A percentile compares a stretch with the other conserved stretches of the same genome.
Conservation (phyloP, 2,329 filamentous ascomycete species). For the Paracamarosporium sp. region DNA sequence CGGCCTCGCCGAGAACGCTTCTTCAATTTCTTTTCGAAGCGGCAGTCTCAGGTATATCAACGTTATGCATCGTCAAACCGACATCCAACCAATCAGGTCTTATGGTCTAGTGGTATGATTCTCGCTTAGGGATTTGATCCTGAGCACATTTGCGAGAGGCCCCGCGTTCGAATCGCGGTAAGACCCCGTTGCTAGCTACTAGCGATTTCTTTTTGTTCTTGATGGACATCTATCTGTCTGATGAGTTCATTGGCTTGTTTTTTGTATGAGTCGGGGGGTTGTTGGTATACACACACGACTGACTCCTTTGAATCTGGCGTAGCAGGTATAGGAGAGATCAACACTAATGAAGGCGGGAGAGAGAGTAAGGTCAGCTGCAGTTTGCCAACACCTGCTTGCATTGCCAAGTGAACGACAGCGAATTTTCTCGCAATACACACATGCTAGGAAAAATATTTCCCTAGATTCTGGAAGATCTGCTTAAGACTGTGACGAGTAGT, state of each 20-base stretch:
- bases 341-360: too few relatives aligned
- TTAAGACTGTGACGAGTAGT: too few relatives aligned
- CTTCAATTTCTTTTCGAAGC: background rate
- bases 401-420: too few relatives aligned
- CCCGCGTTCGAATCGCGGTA: constrained; percentile 4
- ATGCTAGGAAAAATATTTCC: too few relatives aligned
- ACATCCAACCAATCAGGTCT: background rate
- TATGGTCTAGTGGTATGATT: background rate
- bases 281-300: background rate
- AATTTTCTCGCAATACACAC: too few relatives aligned
- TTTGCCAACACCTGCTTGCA: too few relatives aligned
- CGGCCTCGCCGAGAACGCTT: background rate
- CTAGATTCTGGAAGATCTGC: too few relatives aligned
- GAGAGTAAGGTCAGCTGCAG: too few relatives aligned
- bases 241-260: background rate
- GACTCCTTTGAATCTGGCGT: too few relatives aligned
- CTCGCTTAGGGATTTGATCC: constrained; percentile 1
- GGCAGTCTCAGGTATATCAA: background rate
- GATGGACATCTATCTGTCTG: background rate
- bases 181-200: background rate
- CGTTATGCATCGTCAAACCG: background rate
- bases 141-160: too few relatives aligned
- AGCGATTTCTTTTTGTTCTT: background rate
- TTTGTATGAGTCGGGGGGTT: too few relatives aligned
- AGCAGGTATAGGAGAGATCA: too few relatives aligned